Base-by-base conservation (phyloP, 371 early-diverging fungal genomes). In the Parasitella parasitica region DNA sequence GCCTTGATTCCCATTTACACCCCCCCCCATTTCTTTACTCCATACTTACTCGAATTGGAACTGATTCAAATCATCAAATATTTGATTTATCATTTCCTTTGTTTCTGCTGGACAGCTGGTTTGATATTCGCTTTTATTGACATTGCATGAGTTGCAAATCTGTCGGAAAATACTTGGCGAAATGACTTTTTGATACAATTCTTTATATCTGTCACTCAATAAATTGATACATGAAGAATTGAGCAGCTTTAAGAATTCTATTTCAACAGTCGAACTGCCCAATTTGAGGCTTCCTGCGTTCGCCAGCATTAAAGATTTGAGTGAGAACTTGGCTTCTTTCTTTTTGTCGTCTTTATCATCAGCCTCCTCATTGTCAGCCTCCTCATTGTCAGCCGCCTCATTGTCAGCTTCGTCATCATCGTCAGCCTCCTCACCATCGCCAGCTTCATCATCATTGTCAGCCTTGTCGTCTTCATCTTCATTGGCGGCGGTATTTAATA, bases 191-290 rank as follows among this genome's bases (percentile, higher is more conserved):
- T 54, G 54, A 37, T 54, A 38, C 24, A 54, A 26, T 15, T 41
- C 41, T 27, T 5, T 56, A 56, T 27, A 56, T 43, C 11, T 5
- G 16, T 56, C 8, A 30, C 28, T 56, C 4, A 56, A 6, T 41
- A 56, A 39, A 30, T 41, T 56, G 56, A 56, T 56, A 26, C 43
- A 56, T 6, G 56, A 56, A 30, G 32, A 56, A 56, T 41, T 27
- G 16, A 28, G 4, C 30, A 56, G 39, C 27, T 56, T 43, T 7
- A 56, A 9, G 36, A 56, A 56, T 18, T 56, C 56, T 16, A 27
- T 56, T 56, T 41, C 43, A 56, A 56, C 28, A 30, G 43, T 32
- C 6, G 43, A 56, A 18, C 9, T 30, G 4, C 28, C 28, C 30
- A 41, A 28, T 5, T 3, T 16, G 27, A 56, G 56, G 18, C 3